Percentiles rank a stretch among this genome's conserved stretches.
Conservation (phyloP, 148 eudicot species). For the Rhododendron molle region DNA sequence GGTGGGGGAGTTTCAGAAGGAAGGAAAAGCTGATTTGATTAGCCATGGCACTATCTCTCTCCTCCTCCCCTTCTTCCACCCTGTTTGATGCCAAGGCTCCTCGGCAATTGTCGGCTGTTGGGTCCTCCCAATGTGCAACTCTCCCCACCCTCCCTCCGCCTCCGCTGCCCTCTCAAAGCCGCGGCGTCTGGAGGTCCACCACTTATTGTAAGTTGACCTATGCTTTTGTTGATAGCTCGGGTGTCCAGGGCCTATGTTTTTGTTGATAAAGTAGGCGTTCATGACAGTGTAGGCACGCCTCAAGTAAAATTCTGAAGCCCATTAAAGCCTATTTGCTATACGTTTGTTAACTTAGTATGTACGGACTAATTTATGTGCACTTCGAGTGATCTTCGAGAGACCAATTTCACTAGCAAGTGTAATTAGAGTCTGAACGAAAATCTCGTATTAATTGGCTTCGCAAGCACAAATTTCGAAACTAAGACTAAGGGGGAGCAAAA, state of each 20-base stretch:
- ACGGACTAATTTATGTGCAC: not conserved
- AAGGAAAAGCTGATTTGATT: not conserved
- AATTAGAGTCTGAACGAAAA: not conserved
- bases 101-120: slow-evolving; percentile 45
- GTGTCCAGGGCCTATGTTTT: too few relatives aligned
- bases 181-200: slow-evolving; percentile 44
- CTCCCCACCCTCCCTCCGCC: slow-evolving; percentile 59
- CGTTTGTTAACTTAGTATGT: not conserved
- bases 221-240: not conserved
- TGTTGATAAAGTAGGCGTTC: too few relatives aligned
- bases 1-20: slow-evolving; percentile 12
- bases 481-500: not conserved
- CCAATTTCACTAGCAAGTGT: not conserved
- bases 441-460: not conserved
- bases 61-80: slow-evolving; percentile 47
- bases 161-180: slow-evolving; percentile 34
- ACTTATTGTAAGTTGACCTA: slow-evolving; percentile 41
- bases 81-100: slow-evolving; percentile 38
- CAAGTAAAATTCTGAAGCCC: not conserved
- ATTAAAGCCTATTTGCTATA: not conserved
- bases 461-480: not conserved
- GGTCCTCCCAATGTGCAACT: slow-evolving; percentile 54
- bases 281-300: too few relatives aligned
- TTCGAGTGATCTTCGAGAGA: not conserved
- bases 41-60: slow-evolving; percentile 56